Percentiles rank a stretch among this genome's conserved stretches.
Evolutionary conservation across 805 yeast genomes (phyloP).

Genomic region (Myxozyma kluyveri): DNA sequence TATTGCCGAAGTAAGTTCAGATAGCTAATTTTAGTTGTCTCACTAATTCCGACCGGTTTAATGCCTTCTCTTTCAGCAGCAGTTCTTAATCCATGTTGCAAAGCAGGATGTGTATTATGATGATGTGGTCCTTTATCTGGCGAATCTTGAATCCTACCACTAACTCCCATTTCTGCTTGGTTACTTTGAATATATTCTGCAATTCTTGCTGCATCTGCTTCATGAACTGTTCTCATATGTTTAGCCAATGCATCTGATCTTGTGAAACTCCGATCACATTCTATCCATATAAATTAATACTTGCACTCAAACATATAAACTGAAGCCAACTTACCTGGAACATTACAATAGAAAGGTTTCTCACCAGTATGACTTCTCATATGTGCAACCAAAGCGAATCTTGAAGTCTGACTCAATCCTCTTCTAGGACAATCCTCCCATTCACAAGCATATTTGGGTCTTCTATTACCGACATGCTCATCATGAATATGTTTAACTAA

Average conservation of each 20-base stretch:
- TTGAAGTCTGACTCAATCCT: constrained; percentile 52
- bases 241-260: constrained; percentile 61
- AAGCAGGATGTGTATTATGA: not conserved
- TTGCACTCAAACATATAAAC: too few relatives aligned
- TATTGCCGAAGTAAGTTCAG: constrained; percentile 2
- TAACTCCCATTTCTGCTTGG: not conserved
- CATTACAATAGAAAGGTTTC: constrained; percentile 60
- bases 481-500: constrained; percentile 44
- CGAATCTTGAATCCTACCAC: not conserved
- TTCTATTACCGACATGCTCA: constrained; percentile 41
- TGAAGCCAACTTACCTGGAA: constrained; percentile 38
- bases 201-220: constrained; percentile 34
- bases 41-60: constrained; percentile 16
- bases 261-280: constrained; percentile 59
- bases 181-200: not conserved
- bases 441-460: constrained; percentile 50
- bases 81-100: not conserved
- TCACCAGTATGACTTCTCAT: constrained; percentile 66
- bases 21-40: constrained; percentile 9
- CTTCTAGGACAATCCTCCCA: constrained; percentile 60
- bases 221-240: constrained; percentile 63
- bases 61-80: not conserved
- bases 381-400: constrained; percentile 61
- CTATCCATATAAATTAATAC: constrained; percentile 34
- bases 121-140: not conserved